A percentile compares a stretch with the other conserved stretches of the same genome.
Evolutionary conservation across 179 eudicot species (phyloP).

Genomic region (Vitellaria paradoxa): DNA sequence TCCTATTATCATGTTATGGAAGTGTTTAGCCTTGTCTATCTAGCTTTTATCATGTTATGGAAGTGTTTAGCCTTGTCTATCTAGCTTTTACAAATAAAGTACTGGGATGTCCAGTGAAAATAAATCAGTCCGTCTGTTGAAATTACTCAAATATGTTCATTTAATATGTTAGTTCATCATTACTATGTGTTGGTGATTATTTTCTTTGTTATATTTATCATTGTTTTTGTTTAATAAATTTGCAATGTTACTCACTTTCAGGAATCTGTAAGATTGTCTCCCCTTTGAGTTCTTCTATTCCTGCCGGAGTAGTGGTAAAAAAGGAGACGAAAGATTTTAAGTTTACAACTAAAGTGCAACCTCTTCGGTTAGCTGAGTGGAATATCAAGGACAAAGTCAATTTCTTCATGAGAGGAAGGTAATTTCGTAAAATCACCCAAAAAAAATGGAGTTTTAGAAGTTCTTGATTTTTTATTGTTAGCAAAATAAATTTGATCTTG

Average conservation of each 20-base stretch:
- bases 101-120: background rate
- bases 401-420: conserved; percentile 27
- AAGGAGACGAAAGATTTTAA: conserved; percentile 20
- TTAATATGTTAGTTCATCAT: background rate
- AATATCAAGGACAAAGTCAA: conserved; percentile 16
- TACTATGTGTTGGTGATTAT: background rate
- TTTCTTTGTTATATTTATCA: background rate
- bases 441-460: background rate
- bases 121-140: background rate
- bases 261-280: conserved; percentile 41
- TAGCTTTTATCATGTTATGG: background rate
- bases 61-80: no score
- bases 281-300: conserved; percentile 27
- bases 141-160: no score
- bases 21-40: no score
- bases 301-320: conserved; percentile 26
- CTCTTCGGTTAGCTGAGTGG: conserved; percentile 27
- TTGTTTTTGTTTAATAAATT: background rate
- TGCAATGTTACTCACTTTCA: conserved; percentile 15
- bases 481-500: background rate
- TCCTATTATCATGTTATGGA: background rate
- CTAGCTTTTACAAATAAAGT: background rate
- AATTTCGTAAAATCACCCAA: background rate
- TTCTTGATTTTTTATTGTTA: background rate
- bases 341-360: conserved; percentile 27